These are phyloP conservation scores for Teunomyces funiuensis DNA, from an alignment of 805 yeast species.

Conservation along the genomic window DNA sequence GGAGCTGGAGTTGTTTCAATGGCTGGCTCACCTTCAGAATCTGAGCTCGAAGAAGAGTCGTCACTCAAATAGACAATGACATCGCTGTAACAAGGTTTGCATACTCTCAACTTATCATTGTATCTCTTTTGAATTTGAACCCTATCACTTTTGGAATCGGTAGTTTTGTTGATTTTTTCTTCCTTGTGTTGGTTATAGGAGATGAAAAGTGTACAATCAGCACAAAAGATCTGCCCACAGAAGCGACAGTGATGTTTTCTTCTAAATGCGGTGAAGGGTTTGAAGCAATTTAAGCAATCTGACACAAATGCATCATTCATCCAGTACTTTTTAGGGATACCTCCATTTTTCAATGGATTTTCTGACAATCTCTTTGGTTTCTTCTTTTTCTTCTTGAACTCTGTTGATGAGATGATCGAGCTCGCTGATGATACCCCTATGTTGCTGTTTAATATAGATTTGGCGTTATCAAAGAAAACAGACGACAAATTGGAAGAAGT, in stretches of 20 bases:
- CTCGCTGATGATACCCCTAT: slow-evolving; percentile 33
- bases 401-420: slow-evolving; percentile 18
- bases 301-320: slow-evolving; percentile 91
- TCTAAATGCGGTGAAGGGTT: slow-evolving; percentile 78
- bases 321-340: slow-evolving; percentile 83
- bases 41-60: slow-evolving; percentile 46
- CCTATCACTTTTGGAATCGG: slow-evolving; percentile 10
- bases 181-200: slow-evolving; percentile 56
- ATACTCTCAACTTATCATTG: slow-evolving; percentile 72
- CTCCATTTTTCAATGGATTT: slow-evolving; percentile 47
- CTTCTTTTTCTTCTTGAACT: slow-evolving; percentile 24
- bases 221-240: slow-evolving; percentile 94
- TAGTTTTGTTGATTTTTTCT: slow-evolving; percentile 25
- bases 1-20: not conserved
- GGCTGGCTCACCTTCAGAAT: slow-evolving; percentile 13
- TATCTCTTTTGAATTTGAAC: slow-evolving; percentile 43
- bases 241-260: slow-evolving; percentile 93
- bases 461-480: slow-evolving; percentile 40
- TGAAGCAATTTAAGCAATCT: slow-evolving; percentile 82
- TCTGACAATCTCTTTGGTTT: slow-evolving; percentile 32
- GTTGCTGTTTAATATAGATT: slow-evolving; percentile 30
- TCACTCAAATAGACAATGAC: slow-evolving; percentile 71
- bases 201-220: slow-evolving; percentile 69
- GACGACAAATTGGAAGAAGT: slow-evolving; percentile 33
- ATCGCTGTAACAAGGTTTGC: slow-evolving; percentile 72